Percentiles rank a stretch among this genome's conserved stretches.
phyloP scores from a whole-genome alignment of 176 grass and related monocot genomes.

The Eremochloa ophiuroides region DNA sequence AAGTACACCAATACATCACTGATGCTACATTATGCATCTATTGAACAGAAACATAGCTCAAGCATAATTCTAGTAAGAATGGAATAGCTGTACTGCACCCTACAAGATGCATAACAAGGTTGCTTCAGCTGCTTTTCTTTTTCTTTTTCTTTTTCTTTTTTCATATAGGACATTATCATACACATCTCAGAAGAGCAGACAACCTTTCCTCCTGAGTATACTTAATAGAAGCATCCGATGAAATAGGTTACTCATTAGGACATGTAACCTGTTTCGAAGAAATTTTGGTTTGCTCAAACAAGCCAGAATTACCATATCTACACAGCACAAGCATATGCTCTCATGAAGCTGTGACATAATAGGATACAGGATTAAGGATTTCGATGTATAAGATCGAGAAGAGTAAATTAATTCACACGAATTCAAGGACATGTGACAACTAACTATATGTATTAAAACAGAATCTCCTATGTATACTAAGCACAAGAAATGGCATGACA shows the following conservation, averaged over 20 bases:
- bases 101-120: neutral
- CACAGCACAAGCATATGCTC: neutral
- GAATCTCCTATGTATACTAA: neutral
- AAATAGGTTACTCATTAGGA: neutral
- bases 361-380: neutral
- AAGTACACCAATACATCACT: neutral
- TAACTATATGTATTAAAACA: neutral
- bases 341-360: neutral
- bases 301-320: neutral
- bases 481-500: neutral
- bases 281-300: slow-evolving; percentile 2
- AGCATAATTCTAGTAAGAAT: neutral
- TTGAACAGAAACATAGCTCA: neutral
- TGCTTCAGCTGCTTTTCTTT: neutral
- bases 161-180: neutral
- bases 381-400: neutral
- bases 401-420: neutral
- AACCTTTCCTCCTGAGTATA: neutral
- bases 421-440: neutral
- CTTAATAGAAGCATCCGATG: neutral
- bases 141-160: no score
- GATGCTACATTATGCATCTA: neutral
- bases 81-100: neutral
- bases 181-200: neutral
- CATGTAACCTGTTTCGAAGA: neutral